Base-by-base conservation (phyloP, 495 filamentous ascomycete species). In the Choiromyces venosus region DNA sequence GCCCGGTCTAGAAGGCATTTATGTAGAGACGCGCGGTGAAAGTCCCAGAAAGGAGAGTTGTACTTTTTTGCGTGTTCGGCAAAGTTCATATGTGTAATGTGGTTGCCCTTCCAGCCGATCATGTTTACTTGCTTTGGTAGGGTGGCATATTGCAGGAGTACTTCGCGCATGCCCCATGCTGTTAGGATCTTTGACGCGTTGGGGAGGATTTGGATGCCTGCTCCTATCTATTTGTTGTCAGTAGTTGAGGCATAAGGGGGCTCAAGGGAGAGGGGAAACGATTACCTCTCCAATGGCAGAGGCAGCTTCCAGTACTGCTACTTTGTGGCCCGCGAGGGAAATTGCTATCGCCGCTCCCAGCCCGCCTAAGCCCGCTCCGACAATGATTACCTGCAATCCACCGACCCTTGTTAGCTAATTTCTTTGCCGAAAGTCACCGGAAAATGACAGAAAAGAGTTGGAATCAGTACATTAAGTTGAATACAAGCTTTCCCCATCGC, bases 301-400 rank as follows among this genome's bases (percentile, higher is more conserved):
- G n/a, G 89, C 88, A 68, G 86, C 83, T 79, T 93, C 91, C 67
- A 92, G 84, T 18, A 93, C 84, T 1, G 82, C 78, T 25, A 92
- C 88, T 16, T 80, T 74, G 82, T 92, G 90, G 21, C 89, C 90
- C 10, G 87, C 83, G 19, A 88, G 84, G 8, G 85, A 83, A 74
- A 85, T 83, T 16, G 87, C 83, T 74, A 92, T 90, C 7, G 90
- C 90, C 0, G 89, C 86, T 21, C 86, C 86, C 29, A 93, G 84
- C 6, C 91, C 91, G 52, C 87, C 86, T n/a, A 93, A 85, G 25
- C 90, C 90, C 10, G 89, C 90, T 25, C 90, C 90, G 33, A 91
- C 83, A 4, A 92, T 85, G 29, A 89, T 84, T 37, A 87, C 80
- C 81, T 87, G 65, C 37, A 70, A 25, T 25, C 46, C 46, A 29